Percentiles rank a stretch among this genome's conserved stretches.
These are phyloP conservation scores for Coffea eugenioides DNA, from an alignment of 257 asterid genomes.

Conservation along the genomic window DNA sequence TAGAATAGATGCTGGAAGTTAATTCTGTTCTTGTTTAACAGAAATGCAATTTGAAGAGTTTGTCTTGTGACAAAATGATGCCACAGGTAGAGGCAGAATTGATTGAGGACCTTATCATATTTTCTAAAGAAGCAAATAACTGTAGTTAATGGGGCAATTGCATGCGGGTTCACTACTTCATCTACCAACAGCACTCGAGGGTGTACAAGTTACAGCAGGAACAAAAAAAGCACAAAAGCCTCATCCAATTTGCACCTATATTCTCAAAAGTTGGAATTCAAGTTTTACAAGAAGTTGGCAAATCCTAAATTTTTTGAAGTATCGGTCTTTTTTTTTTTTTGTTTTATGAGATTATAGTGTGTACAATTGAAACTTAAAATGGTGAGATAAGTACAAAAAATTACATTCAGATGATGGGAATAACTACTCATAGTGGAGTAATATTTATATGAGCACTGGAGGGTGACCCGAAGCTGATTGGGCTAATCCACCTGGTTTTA, in stretches of 20 bases:
- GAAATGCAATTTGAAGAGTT: neutral
- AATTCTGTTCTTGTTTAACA: neutral
- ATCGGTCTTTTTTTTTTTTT: too few relatives aligned
- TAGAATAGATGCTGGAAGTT: neutral
- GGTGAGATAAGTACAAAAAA: too few relatives aligned
- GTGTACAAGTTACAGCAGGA: neutral
- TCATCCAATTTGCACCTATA: neutral
- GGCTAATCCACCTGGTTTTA: too few relatives aligned
- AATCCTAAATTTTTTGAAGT: too few relatives aligned
- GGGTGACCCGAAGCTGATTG: too few relatives aligned
- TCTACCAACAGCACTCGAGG: neutral
- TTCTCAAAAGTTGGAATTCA: too few relatives aligned
- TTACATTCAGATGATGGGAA: too few relatives aligned
- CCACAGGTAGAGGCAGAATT: neutral
- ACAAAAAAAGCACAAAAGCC: too few relatives aligned
- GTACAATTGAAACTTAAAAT: too few relatives aligned
- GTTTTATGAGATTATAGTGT: too few relatives aligned
- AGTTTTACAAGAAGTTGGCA: neutral
- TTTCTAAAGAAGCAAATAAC: neutral
- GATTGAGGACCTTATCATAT: neutral
- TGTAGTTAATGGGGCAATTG: neutral
- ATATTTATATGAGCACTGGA: too few relatives aligned
- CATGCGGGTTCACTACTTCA: conserved; percentile 1
- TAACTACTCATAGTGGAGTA: too few relatives aligned
- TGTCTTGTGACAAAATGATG: neutral